Evolutionary conservation across 305 asterid species (phyloP).

Genomic region (Fraxinus sp.): DNA sequence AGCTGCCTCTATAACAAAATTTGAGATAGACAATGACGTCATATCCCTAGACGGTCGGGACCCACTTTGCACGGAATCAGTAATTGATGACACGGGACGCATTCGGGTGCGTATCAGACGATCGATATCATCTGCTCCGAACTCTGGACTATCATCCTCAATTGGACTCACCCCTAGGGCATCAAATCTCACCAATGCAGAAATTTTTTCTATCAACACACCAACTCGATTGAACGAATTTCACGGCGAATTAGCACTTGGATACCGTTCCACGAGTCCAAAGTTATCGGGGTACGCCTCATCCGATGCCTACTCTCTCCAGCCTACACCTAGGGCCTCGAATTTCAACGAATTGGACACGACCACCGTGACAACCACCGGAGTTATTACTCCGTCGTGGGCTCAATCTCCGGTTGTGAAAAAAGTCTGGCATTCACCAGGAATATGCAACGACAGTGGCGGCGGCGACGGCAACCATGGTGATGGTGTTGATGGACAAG

Average conservation of each 20-base stretch:
- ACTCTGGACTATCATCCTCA: conserved; percentile 47
- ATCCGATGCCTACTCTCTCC: conserved; percentile 67
- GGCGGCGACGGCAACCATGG: neutral
- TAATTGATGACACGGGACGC: conserved; percentile 50
- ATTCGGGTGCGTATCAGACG: conserved; percentile 66
- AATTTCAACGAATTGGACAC: conserved; percentile 56
- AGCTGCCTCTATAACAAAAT: conserved; percentile 55
- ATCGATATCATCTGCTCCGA: conserved; percentile 52
- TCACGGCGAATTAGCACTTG: conserved; percentile 41
- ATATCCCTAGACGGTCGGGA: conserved; percentile 69
- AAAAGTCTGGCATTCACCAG: conserved; percentile 52
- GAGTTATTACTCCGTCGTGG: conserved; percentile 36
- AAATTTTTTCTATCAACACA: conserved; percentile 56
- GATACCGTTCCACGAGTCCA: conserved; percentile 52
- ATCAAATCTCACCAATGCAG: conserved; percentile 62
- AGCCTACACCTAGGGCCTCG: conserved; percentile 65
- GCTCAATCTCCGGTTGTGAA: conserved; percentile 48
- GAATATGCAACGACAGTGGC: conserved; percentile 4
- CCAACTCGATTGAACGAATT: conserved; percentile 34
- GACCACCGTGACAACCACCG: conserved; percentile 34
- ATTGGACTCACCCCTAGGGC: conserved; percentile 58
- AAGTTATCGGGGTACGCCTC: conserved; percentile 58
- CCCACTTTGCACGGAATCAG: conserved; percentile 67
- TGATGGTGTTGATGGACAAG: conserved; percentile 29
- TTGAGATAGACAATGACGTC: conserved; percentile 59